phyloP scores from a whole-genome alignment of 2,329 filamentous ascomycete genomes.

The Penicillium italicum region DNA sequence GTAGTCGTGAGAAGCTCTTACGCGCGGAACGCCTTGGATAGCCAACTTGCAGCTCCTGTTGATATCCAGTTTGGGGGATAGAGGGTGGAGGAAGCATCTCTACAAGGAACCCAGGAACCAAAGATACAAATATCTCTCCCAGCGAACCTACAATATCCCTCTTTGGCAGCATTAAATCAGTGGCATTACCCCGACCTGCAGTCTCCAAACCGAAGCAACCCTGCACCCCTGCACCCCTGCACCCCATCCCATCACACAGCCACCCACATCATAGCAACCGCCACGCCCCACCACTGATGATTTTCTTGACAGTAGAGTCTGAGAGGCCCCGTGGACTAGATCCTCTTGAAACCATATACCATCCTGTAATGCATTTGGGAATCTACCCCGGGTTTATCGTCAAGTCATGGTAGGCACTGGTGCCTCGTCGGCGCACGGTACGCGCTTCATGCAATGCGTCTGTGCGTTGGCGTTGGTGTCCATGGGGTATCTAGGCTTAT shows the following conservation, averaged over 20 bases:
- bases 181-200: not conserved
- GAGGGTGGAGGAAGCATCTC: not conserved
- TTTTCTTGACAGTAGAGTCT: not conserved
- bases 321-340: not conserved
- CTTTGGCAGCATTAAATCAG: not conserved
- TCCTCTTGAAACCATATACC: not conserved
- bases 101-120: not conserved
- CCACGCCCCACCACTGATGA: not conserved
- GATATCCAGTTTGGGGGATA: not conserved
- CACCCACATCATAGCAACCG: constrained; percentile 2
- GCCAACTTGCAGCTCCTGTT: not conserved
- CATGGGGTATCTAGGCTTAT: not conserved
- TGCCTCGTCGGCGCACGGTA: not conserved
- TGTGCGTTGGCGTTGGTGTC: not conserved
- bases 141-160: not conserved
- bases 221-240: not conserved
- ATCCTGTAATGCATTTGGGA: not conserved
- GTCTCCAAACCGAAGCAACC: not conserved
- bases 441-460: not conserved
- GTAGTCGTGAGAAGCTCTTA: not conserved
- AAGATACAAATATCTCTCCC: not conserved
- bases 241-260: not conserved
- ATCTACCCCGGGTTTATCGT: not conserved
- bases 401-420: not conserved
- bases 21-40: not conserved